Evolutionary conservation across 257 asterid species (phyloP), one percentile per base, ranked within the genome.

Genomic region (Penstemon newberryi): DNA sequence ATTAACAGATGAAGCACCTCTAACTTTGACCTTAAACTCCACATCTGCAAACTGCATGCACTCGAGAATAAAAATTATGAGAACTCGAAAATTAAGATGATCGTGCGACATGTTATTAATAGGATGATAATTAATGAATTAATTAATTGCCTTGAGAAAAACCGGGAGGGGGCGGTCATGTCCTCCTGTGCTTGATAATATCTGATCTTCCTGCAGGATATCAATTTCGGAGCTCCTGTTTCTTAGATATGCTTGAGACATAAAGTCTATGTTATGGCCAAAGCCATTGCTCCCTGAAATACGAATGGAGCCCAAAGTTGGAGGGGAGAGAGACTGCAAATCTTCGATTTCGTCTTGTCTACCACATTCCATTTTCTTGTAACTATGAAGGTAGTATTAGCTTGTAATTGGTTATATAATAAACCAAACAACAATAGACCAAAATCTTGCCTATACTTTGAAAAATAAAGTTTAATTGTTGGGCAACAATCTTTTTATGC

Each of bases 21-120:
- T 81, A 44, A 71, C 56, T 78, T 74, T 90, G 6, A 91, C 96
- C 83, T 80, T 93, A 75, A 82, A 90, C 79, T 90, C 95, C 57
- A 93, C 99, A 79, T 87, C 96, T 45, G 78, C 83, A 81, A 93
- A 93, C 99, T 93, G 88, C 76, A 80, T 45, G 13, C 1, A 6
- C 37, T n/a, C 5, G 3, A 40, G 36, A 41, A 49, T 13, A 73
- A 4, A 72, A 57, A 58, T n/a, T 12, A 15, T 5, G 3, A 9
- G 40, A 60, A 5, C 50, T 40, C 44, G 5, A 60, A 36, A 40
- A 60, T 11, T 60, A 33, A 4, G 19, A 59, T 8, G 33, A 56
- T n/a, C n/a, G n/a, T n/a, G n/a, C n/a, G n/a, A n/a, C n/a, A n/a
- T n/a, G n/a, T n/a, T n/a, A 56, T 25, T 12, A 6, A 56, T 25